Evolutionary conservation across 441 rosid genomes (phyloP).

Genomic region (Melastoma candidum): DNA sequence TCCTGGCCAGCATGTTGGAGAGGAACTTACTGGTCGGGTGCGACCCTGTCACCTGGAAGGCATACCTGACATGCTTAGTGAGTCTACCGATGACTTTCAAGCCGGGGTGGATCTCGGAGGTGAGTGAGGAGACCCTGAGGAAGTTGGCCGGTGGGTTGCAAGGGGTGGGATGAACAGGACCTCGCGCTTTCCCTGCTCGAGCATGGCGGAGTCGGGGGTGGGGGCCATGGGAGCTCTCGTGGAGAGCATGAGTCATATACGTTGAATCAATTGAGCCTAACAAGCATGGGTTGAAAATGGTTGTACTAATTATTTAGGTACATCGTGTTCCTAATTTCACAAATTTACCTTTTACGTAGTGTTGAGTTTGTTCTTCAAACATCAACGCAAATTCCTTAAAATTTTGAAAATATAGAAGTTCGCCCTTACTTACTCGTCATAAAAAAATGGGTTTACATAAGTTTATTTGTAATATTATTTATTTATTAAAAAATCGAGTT

Average conservation of each 20-base stretch:
- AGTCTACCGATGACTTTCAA: slow-evolving; percentile 34
- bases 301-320: too few species aligned
- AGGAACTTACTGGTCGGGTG: slow-evolving; percentile 41
- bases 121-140: slow-evolving; percentile 37
- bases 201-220: slow-evolving; percentile 32
- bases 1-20: slow-evolving; percentile 37
- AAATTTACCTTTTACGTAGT: too few species aligned
- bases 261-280: slow-evolving; percentile 7
- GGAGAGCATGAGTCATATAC: slow-evolving; percentile 21
- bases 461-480: too few species aligned
- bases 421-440: too few species aligned
- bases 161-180: slow-evolving; percentile 41
- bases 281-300: too few species aligned
- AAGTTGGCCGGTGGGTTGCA: slow-evolving; percentile 38
- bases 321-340: too few species aligned
- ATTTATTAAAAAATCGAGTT: too few species aligned
- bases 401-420: too few species aligned
- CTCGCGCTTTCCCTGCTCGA: slow-evolving; percentile 51
- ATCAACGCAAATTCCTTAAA: too few species aligned
- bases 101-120: slow-evolving; percentile 42
- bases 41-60: slow-evolving; percentile 52
- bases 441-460: too few species aligned
- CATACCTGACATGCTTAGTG: slow-evolving; percentile 41
- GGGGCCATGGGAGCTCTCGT: slow-evolving; percentile 29
- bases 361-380: too few species aligned